Conservation (phyloP, 768 basidiomycete species). For the Mycena alexandri region DNA sequence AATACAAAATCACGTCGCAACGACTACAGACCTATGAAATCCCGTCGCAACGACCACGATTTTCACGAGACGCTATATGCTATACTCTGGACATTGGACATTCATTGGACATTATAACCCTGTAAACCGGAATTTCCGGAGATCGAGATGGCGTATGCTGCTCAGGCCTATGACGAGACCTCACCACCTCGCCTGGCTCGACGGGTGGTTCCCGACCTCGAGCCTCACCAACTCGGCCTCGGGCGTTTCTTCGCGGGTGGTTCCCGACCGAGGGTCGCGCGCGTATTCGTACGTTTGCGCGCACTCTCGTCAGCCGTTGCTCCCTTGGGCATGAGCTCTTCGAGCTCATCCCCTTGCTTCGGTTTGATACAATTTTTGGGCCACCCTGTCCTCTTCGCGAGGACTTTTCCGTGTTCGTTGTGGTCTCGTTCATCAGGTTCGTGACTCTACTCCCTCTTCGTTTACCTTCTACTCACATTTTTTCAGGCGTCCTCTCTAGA, state of each 20-base stretch:
- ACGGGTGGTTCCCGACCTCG: constrained; percentile 29
- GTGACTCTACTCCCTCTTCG: not conserved
- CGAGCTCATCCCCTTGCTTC: constrained; percentile 1
- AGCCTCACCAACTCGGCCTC: constrained; percentile 26
- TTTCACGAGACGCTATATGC: not conserved
- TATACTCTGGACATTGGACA: not conserved
- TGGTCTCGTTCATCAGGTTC: not conserved
- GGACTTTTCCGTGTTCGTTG: not conserved
- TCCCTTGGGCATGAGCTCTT: not conserved
- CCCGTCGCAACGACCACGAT: not conserved
- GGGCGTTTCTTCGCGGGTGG: constrained; percentile 24
- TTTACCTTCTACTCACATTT: not conserved
- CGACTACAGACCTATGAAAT: not conserved
- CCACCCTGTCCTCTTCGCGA: constrained; percentile 22
- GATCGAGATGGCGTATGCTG: not conserved
- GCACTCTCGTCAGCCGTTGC: constrained; percentile 7
- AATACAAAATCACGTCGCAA: not conserved
- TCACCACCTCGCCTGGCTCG: constrained; percentile 23
- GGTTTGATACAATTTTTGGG: constrained; percentile 24
- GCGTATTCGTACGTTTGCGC: not conserved
- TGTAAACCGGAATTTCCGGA: too few species aligned
- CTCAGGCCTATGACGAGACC: constrained; percentile 17
- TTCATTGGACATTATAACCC: not conserved
- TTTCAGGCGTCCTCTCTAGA: not conserved
- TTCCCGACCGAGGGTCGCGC: constrained; percentile 8